phyloP scores from a whole-genome alignment of 2,329 filamentous ascomycete species.

The Fusarium sp. region DNA sequence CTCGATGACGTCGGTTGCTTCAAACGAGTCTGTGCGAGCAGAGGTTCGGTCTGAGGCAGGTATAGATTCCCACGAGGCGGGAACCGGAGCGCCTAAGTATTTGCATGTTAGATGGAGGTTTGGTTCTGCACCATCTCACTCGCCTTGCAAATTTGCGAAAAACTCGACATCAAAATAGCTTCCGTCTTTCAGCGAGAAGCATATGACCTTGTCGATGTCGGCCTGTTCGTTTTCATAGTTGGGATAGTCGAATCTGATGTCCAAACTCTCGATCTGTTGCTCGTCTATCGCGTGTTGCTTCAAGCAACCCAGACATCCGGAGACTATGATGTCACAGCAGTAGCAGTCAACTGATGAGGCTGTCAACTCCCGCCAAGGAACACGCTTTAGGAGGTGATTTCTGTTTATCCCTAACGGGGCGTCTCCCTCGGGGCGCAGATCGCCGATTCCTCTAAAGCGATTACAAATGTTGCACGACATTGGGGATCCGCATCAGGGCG shows the following conservation, averaged over 20 bases:
- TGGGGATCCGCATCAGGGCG: too few species aligned
- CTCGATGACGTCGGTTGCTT: neutral
- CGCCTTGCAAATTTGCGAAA: neutral
- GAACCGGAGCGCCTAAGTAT: neutral
- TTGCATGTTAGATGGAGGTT: neutral
- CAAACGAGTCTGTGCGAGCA: neutral
- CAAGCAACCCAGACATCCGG: constrained; percentile 2
- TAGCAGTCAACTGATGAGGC: neutral
- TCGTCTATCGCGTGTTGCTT: neutral
- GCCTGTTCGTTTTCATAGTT: neutral
- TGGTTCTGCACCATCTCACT: neutral
- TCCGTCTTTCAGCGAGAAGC: neutral
- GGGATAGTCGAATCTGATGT: constrained; percentile 3
- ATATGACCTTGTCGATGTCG: constrained; percentile 2
- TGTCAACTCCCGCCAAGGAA: neutral
- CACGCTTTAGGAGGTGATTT: neutral
- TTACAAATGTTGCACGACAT: constrained; percentile 13
- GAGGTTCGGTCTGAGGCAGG: constrained; percentile 8
- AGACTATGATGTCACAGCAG: neutral
- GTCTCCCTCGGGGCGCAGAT: neutral
- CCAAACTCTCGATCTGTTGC: neutral
- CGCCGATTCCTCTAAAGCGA: neutral
- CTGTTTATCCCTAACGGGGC: neutral
- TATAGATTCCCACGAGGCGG: constrained; percentile 11
- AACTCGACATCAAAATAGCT: constrained; percentile 14